A percentile compares a stretch with the other conserved stretches of the same genome.
Conservation (phyloP, 495 filamentous ascomycete genomes). For the Talaromyces liani region DNA sequence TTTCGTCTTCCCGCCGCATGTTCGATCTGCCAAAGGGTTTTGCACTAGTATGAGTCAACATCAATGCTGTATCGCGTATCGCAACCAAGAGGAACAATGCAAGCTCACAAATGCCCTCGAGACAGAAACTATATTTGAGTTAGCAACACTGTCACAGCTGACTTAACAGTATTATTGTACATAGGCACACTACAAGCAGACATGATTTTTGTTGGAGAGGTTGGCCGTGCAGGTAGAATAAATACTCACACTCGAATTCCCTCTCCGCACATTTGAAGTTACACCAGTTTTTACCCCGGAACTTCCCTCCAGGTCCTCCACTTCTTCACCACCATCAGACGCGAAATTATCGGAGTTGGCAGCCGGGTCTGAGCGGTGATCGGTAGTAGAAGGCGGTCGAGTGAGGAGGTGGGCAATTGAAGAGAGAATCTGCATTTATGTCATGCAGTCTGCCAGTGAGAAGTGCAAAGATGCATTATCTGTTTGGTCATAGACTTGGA, state of each 20-base stretch:
- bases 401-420: background rate
- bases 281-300: background rate
- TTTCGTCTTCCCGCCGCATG: constrained; percentile 1
- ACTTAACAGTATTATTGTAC: background rate
- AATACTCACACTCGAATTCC: background rate
- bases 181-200: background rate
- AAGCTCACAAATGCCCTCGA: background rate
- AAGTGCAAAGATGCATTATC: background rate
- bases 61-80: background rate
- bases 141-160: background rate
- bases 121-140: background rate
- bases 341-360: background rate
- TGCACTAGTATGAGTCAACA: background rate
- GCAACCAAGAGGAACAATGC: background rate
- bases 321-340: constrained; percentile 4
- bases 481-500: background rate
- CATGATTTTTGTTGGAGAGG: background rate
- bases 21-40: background rate
- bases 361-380: background rate
- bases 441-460: constrained; percentile 1
- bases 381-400: background rate
- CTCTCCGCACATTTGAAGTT: background rate
- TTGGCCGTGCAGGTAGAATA: background rate
- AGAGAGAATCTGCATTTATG: constrained; percentile 7
- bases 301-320: background rate